These are phyloP conservation scores for Aspergillus texensis DNA, from an alignment of 2,329 filamentous ascomycete species.

Conservation along the genomic window DNA sequence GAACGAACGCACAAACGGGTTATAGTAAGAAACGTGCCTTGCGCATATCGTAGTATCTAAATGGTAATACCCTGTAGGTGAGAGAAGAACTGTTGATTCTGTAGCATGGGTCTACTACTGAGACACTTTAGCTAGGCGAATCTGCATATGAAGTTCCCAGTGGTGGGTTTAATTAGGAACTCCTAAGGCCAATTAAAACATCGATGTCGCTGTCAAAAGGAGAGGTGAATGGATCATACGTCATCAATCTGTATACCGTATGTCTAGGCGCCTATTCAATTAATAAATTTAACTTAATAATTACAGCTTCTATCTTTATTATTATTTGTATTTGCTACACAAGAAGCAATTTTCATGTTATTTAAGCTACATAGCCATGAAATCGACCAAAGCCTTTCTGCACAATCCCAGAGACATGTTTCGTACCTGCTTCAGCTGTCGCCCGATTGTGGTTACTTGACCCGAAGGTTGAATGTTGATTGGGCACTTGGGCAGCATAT, in stretches of 20 bases:
- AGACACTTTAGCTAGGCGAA: neutral
- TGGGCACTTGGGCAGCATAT: conserved; percentile 29
- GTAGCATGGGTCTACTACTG: neutral
- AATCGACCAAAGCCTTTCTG: neutral
- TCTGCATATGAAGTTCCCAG: neutral
- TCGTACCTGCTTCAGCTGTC: conserved; percentile 1
- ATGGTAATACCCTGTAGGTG: neutral
- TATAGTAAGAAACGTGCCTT: neutral
- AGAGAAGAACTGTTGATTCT: neutral
- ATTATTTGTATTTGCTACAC: neutral
- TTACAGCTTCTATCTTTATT: neutral
- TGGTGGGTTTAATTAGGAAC: neutral
- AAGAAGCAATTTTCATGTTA: neutral
- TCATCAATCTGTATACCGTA: neutral
- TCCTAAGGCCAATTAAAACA: neutral
- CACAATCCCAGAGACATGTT: neutral
- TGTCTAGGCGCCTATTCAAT: neutral
- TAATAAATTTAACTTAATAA: neutral
- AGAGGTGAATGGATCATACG: neutral
- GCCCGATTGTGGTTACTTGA: neutral
- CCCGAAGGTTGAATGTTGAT: conserved; percentile 14
- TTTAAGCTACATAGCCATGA: neutral
- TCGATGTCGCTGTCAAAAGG: neutral
- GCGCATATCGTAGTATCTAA: neutral
- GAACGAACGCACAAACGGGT: neutral